Evolutionary conservation across 306 rosid species (phyloP).

Genomic region (Dalbergia cochinchinensis): DNA sequence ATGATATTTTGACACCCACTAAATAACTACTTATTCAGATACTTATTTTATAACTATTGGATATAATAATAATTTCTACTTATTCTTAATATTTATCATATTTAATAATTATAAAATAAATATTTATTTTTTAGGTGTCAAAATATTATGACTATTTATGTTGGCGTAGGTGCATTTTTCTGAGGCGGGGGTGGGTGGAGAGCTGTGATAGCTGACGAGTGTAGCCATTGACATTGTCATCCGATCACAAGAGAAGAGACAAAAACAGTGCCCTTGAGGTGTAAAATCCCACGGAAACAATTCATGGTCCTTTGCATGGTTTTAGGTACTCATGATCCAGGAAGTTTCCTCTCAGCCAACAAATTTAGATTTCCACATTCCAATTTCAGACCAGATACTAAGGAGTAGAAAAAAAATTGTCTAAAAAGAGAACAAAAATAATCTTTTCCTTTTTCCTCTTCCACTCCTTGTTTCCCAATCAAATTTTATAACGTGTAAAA

Average conservation of each 20-base stretch:
- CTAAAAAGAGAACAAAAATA: too few relatives aligned
- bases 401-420: neutral
- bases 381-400: neutral
- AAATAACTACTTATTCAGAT: too few relatives aligned
- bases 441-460: too few relatives aligned
- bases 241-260: neutral
- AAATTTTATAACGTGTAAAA: too few relatives aligned
- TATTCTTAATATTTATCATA: too few relatives aligned
- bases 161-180: neutral
- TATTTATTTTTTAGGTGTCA: too few relatives aligned
- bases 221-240: slow-evolving; percentile 21
- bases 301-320: neutral
- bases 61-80: too few relatives aligned
- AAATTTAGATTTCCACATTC: neutral
- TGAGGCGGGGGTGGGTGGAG: neutral
- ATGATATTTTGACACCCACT: too few relatives aligned
- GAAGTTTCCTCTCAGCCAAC: slow-evolving; percentile 39
- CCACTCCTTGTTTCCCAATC: too few relatives aligned
- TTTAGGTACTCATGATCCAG: neutral
- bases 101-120: too few relatives aligned
- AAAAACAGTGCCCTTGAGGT: neutral
- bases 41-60: too few relatives aligned
- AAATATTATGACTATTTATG: too few relatives aligned
- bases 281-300: neutral
- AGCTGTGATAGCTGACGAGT: slow-evolving; percentile 3